Percentiles rank a stretch among this genome's conserved stretches.
Evolutionary conservation across 208 protist genomes (phyloP).

Genomic region (Naegleria lovaniensis): DNA sequence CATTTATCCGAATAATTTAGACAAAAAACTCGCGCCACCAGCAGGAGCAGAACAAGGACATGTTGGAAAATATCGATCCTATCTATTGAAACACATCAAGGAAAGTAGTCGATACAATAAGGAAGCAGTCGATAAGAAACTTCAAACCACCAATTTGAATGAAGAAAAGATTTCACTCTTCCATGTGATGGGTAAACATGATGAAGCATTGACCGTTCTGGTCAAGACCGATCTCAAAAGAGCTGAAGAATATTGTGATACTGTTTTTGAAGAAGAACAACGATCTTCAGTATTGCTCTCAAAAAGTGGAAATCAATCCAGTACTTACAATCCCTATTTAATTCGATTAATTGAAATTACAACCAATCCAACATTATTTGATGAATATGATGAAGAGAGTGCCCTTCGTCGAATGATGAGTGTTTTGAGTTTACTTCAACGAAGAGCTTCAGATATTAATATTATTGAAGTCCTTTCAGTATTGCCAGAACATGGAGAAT

Average conservation of each 20-base stretch:
- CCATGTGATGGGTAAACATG: background rate
- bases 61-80: background rate
- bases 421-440: background rate
- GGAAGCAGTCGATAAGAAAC: background rate
- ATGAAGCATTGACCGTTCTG: background rate
- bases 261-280: background rate
- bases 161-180: background rate
- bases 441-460: background rate
- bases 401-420: background rate
- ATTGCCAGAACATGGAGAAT: background rate
- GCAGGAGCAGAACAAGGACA: background rate
- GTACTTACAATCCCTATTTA: conserved; percentile 4
- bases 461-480: background rate
- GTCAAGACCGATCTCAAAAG: background rate
- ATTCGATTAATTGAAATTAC: background rate
- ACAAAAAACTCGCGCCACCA: background rate
- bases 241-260: conserved; percentile 13
- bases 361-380: background rate
- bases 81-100: conserved; percentile 6
- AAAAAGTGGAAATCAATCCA: background rate
- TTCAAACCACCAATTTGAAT: background rate
- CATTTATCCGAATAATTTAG: background rate
- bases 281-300: background rate
- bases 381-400: conserved; percentile 1
- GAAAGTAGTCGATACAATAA: background rate